Evolutionary conservation across 1,284 basidiomycete species (phyloP).

Genomic region (Neotropicomus parvogracilis): DNA sequence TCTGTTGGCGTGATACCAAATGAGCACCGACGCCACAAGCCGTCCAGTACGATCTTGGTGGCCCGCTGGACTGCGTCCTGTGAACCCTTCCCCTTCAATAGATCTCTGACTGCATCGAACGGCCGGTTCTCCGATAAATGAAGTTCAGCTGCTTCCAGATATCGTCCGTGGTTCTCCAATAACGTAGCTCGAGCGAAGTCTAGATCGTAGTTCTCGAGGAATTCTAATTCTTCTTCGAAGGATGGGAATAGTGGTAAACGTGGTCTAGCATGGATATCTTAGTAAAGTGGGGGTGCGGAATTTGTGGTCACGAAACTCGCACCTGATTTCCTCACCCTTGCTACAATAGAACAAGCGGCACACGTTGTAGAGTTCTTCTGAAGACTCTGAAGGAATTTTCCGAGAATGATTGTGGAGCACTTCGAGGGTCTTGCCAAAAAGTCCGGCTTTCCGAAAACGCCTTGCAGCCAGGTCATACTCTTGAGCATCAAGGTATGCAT

Average conservation of each 20-base stretch:
- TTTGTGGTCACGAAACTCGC: neutral
- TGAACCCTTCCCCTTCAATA: conserved; percentile 39
- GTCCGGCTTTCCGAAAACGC: conserved; percentile 46
- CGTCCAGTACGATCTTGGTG: conserved; percentile 25
- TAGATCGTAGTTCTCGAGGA: conserved; percentile 54
- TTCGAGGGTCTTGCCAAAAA: conserved; percentile 53
- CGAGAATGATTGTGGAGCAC: conserved; percentile 38
- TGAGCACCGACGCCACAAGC: conserved; percentile 26
- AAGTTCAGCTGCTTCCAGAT: conserved; percentile 53
- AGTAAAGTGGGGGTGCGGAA: neutral
- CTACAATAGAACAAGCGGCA: conserved; percentile 53
- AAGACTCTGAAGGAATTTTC: conserved; percentile 35
- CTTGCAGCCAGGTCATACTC: conserved; percentile 46
- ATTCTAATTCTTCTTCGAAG: conserved; percentile 53
- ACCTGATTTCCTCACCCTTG: conserved; percentile 34
- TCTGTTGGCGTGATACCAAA: conserved; percentile 19
- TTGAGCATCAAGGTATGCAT: conserved; percentile 41
- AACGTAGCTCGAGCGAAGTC: conserved; percentile 49
- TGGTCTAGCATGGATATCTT: conserved; percentile 35
- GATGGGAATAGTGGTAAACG: conserved; percentile 49
- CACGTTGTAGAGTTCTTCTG: conserved; percentile 42
- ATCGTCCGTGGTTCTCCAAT: conserved; percentile 44
- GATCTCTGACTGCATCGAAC: conserved; percentile 45
- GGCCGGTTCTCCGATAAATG: conserved; percentile 49
- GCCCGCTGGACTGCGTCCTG: conserved; percentile 32